phyloP scores from a whole-genome alignment of 2,329 filamentous ascomycete species.

The Phyllosticta ampelicida region DNA sequence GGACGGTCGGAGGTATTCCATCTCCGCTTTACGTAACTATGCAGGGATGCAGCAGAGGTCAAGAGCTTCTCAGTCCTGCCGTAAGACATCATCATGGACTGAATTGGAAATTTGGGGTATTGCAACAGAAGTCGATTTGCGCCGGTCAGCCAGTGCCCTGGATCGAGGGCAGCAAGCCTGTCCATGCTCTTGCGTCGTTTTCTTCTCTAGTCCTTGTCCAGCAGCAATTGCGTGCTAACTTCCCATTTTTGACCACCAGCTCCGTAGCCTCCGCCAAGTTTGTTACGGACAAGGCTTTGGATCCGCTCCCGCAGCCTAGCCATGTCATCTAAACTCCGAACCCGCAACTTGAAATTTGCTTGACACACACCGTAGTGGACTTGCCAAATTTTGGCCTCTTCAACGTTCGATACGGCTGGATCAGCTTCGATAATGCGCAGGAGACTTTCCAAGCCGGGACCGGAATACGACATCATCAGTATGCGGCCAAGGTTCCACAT shows the following conservation, averaged over 20 bases:
- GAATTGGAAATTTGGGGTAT: neutral
- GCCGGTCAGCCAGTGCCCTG: neutral
- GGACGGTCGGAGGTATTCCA: neutral
- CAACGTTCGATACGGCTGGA: constrained; percentile 61
- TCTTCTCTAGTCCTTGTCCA: constrained; percentile 16
- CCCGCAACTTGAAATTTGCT: constrained; percentile 78
- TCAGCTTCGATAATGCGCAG: constrained; percentile 69
- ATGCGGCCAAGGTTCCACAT: constrained; percentile 82
- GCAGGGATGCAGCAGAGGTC: neutral
- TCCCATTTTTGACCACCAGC: constrained; percentile 80
- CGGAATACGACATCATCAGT: constrained; percentile 83
- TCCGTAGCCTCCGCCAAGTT: constrained; percentile 80
- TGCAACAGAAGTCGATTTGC: neutral
- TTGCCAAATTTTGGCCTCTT: constrained; percentile 96
- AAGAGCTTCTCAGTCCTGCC: neutral
- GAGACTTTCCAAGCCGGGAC: constrained; percentile 56
- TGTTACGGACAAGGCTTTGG: constrained; percentile 67
- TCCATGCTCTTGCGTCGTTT: neutral
- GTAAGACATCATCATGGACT: neutral
- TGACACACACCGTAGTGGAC: constrained; percentile 95
- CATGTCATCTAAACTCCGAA: constrained; percentile 54
- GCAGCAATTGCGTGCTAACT: constrained; percentile 70
- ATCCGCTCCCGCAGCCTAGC: constrained; percentile 66
- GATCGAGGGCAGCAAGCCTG: neutral
- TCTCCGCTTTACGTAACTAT: neutral